These are phyloP conservation scores for Penicillium corylophilum DNA, from an alignment of 2,329 filamentous ascomycete genomes.

Conservation along the genomic window DNA sequence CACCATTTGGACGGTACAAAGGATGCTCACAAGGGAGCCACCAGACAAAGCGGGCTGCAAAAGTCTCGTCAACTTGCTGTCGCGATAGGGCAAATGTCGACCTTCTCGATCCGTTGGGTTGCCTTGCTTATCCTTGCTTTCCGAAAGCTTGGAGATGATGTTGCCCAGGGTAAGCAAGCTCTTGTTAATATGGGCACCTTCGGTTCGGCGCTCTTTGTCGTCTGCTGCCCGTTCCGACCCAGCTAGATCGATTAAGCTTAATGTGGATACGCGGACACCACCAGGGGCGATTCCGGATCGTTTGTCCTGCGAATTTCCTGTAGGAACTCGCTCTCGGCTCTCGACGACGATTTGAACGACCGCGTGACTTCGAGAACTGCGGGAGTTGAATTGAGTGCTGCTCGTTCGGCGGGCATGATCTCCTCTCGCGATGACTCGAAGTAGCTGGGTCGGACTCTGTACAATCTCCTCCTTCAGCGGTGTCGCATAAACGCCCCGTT, in stretches of 20 bases:
- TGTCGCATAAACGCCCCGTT: constrained; percentile 92
- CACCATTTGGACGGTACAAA: constrained; percentile 90
- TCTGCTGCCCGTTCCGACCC: constrained; percentile 96
- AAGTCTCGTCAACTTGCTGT: constrained; percentile 93
- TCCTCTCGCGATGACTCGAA: constrained; percentile 91
- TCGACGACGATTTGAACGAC: constrained; percentile 99
- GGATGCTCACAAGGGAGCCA: constrained; percentile 91
- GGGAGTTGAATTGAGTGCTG: constrained; percentile 94
- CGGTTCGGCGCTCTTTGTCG: constrained; percentile 86
- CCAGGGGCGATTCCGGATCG: constrained; percentile 72
- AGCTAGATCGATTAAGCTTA: constrained; percentile 93
- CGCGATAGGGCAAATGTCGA: constrained; percentile 92
- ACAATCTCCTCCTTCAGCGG: constrained; percentile 98
- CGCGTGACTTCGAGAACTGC: constrained; percentile 95
- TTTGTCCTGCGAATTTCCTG: constrained; percentile 56
- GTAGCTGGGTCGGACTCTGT: constrained; percentile 90
- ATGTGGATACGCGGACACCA: constrained; percentile 89
- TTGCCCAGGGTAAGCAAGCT: constrained; percentile 91
- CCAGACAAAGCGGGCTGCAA: constrained; percentile 91
- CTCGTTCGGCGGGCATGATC: constrained; percentile 87
- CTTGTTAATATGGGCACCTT: constrained; percentile 98
- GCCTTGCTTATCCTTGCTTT: constrained; percentile 77
- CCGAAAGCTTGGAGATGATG: constrained; percentile 89
- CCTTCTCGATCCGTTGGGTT: constrained; percentile 75
- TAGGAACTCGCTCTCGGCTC: constrained; percentile 79